A percentile compares a stretch with the other conserved stretches of the same genome.
Conservation (phyloP, 2,329 filamentous ascomycete species). For the Arthrobotrys entomopaga region DNA sequence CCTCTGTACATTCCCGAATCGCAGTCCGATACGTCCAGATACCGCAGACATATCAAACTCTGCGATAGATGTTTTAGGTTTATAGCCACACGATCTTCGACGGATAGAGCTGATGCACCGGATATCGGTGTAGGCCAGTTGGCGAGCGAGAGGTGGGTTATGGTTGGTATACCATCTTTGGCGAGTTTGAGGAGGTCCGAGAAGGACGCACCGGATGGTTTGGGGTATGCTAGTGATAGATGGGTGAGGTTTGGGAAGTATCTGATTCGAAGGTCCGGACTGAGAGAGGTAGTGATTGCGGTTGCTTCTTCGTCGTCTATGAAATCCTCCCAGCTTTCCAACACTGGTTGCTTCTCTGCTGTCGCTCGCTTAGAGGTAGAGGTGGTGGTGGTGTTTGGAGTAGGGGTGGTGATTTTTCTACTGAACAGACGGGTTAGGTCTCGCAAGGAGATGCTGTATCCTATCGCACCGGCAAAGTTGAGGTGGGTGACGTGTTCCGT, state of each 20-base stretch:
- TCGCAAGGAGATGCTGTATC: slow-evolving; percentile 47
- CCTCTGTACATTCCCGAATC: slow-evolving; percentile 52
- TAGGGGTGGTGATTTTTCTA: slow-evolving; percentile 4
- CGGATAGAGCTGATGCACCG: slow-evolving; percentile 21
- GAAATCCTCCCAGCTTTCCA: slow-evolving; percentile 52
- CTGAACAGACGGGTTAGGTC: slow-evolving; percentile 50
- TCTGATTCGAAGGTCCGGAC: slow-evolving; percentile 28
- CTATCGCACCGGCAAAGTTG: slow-evolving; percentile 56
- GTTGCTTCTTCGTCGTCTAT: slow-evolving; percentile 33
- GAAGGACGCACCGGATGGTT: slow-evolving; percentile 17
- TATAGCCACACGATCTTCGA: slow-evolving; percentile 15
- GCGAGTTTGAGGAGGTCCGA: slow-evolving; percentile 42
- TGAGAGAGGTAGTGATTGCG: slow-evolving; percentile 23
- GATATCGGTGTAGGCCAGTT: slow-evolving; percentile 54
- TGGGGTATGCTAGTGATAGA: slow-evolving; percentile 57
- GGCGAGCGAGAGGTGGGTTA: slow-evolving; percentile 58
- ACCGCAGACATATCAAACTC: slow-evolving; percentile 56
- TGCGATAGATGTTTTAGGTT: slow-evolving; percentile 55
- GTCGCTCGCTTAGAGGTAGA: neutral
- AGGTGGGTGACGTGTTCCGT: slow-evolving; percentile 56
- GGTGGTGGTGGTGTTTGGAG: neutral
- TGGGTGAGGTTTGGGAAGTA: slow-evolving; percentile 57
- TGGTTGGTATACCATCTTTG: slow-evolving; percentile 53
- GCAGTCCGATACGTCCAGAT: slow-evolving; percentile 57
- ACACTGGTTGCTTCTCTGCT: slow-evolving; percentile 24